These are phyloP conservation scores for Jamesozyma lodderae DNA, from an alignment of 805 yeast genomes.

Conservation along the genomic window DNA sequence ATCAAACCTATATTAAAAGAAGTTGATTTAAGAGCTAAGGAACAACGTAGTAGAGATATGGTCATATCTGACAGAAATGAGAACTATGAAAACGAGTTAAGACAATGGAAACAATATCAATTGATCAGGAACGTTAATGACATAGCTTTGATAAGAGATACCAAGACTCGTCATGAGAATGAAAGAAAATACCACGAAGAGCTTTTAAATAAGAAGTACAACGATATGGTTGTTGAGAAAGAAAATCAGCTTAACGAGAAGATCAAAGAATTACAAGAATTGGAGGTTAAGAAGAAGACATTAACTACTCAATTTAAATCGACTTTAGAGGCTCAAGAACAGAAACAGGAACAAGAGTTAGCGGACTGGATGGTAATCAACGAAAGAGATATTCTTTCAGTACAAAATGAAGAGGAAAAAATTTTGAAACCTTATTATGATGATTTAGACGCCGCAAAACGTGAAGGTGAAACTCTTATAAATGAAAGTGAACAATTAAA, in stretches of 20 bases:
- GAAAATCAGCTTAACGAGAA: slow-evolving; percentile 30
- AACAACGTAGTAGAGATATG: slow-evolving; percentile 53
- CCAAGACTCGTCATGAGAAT: slow-evolving; percentile 24
- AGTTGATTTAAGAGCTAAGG: slow-evolving; percentile 57
- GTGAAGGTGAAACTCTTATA: slow-evolving; percentile 10
- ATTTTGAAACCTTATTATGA: slow-evolving; percentile 36
- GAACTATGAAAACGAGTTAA: slow-evolving; percentile 33
- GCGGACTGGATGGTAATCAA: slow-evolving; percentile 21
- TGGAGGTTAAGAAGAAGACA: slow-evolving; percentile 20
- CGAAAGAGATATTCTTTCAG: slow-evolving; percentile 22
- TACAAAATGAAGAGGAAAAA: slow-evolving; percentile 22
- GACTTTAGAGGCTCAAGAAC: not conserved
- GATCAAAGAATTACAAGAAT: slow-evolving; percentile 33
- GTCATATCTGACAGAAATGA: slow-evolving; percentile 32
- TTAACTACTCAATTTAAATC: not conserved
- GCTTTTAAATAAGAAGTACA: slow-evolving; percentile 16
- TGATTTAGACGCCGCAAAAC: slow-evolving; percentile 34
- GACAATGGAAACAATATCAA: slow-evolving; percentile 35
- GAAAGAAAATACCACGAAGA: slow-evolving; percentile 27
- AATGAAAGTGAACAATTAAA: slow-evolving; percentile 14
- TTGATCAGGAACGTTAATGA: slow-evolving; percentile 33
- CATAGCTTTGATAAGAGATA: slow-evolving; percentile 32
- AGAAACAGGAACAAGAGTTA: slow-evolving; percentile 12
- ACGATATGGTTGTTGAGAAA: slow-evolving; percentile 23
- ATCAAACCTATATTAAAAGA: slow-evolving; percentile 79